A percentile compares a stretch with the other conserved stretches of the same genome.
Conservation (phyloP, 176 grass and related monocot species). For the Themeda triandra region DNA sequence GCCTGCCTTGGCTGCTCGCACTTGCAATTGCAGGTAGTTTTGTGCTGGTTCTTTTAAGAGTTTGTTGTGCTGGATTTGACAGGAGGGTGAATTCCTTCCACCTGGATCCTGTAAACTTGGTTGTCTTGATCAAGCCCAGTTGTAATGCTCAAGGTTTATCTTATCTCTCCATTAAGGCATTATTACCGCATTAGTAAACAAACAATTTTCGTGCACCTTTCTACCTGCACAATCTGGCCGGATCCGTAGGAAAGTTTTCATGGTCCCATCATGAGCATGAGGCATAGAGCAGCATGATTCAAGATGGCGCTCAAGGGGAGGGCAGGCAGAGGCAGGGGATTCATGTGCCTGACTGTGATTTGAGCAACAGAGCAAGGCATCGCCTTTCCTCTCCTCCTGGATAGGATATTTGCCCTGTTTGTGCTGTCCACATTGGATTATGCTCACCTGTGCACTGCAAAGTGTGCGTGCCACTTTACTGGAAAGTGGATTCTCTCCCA, state of each 20-base stretch:
- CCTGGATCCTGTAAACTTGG: too few relatives aligned
- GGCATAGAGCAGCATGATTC: not conserved
- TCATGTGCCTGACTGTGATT: constrained; percentile 7
- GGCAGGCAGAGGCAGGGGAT: not conserved
- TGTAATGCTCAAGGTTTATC: not conserved
- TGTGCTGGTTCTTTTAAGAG: too few relatives aligned
- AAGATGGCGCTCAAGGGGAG: not conserved
- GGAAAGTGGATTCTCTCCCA: not conserved
- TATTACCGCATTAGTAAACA: not conserved
- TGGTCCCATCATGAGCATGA: not conserved
- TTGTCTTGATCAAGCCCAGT: too few relatives aligned
- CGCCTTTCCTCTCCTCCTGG: not conserved
- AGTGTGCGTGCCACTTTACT: not conserved
- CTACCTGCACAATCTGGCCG: not conserved
- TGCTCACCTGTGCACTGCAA: not conserved
- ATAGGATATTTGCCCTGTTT: too few relatives aligned
- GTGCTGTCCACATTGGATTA: constrained; percentile 38
- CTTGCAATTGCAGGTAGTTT: too few relatives aligned
- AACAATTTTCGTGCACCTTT: not conserved
- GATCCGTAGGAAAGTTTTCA: not conserved
- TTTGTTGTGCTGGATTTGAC: too few relatives aligned
- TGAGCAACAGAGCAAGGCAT: not conserved
- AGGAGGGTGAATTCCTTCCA: too few relatives aligned
- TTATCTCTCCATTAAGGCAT: not conserved
- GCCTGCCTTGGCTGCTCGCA: not conserved